A percentile compares a stretch with the other conserved stretches of the same genome.
These are phyloP conservation scores for Pseudogymnoascus sp. DNA, from an alignment of 2,329 filamentous ascomycete species.

Conservation along the genomic window DNA sequence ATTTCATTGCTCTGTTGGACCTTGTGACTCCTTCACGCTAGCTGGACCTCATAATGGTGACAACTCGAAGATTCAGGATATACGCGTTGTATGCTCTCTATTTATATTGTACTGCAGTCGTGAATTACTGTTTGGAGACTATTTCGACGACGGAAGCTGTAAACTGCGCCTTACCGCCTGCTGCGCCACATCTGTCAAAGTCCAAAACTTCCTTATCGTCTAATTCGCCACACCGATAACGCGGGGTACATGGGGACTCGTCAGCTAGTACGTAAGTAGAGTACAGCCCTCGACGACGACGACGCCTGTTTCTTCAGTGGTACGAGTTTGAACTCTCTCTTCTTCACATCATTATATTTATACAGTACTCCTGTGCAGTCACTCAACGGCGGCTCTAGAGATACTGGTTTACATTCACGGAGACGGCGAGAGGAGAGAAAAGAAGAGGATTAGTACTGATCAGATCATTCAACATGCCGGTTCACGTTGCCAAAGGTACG, in stretches of 20 bases:
- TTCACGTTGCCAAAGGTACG: constrained; percentile 10
- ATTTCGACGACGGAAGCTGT: not conserved
- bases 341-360: not conserved
- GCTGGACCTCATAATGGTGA: not conserved
- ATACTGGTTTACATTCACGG: not conserved
- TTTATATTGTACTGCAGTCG: not conserved
- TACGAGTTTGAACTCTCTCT: not conserved
- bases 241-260: constrained; percentile 2
- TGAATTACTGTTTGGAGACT: not conserved
- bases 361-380: not conserved
- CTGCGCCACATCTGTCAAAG: constrained; percentile 8
- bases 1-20: not conserved
- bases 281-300: not conserved
- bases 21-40: not conserved
- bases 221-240: constrained; percentile 6
- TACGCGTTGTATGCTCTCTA: not conserved
- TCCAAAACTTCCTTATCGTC: not conserved
- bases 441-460: not conserved
- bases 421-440: constrained; percentile 1
- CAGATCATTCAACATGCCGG: constrained; percentile 6
- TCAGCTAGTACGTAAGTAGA: constrained; percentile 6
- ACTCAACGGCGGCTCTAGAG: not conserved
- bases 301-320: not conserved
- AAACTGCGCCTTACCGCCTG: not conserved
- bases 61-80: not conserved